Percentiles rank a stretch among this genome's conserved stretches.
phyloP scores from a whole-genome alignment of 345 rosid species.

The Syzygium grande region DNA sequence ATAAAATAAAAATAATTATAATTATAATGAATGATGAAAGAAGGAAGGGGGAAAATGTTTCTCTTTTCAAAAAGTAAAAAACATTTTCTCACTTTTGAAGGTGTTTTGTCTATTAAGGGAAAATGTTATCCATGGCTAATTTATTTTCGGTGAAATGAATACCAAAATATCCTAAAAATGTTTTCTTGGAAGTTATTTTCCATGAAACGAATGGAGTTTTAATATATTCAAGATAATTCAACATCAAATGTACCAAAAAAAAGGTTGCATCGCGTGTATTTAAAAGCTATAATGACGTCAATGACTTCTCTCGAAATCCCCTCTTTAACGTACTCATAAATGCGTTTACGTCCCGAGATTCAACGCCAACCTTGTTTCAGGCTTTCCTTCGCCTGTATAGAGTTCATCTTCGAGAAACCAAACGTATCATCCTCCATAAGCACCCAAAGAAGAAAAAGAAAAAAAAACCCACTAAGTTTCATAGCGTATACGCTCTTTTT shows the following conservation, averaged over 20 bases:
- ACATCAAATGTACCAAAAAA: not conserved
- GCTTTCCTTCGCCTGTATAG: not conserved
- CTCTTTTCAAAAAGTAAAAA: too few relatives aligned
- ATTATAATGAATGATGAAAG: too few relatives aligned
- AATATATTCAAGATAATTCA: not conserved
- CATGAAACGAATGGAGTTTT: too few relatives aligned
- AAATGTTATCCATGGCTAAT: too few relatives aligned
- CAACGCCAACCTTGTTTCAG: not conserved
- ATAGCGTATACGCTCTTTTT: not conserved
- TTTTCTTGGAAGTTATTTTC: too few relatives aligned
- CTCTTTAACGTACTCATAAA: not conserved
- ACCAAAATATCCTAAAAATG: too few relatives aligned
- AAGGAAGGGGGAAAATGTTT: too few relatives aligned
- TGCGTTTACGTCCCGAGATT: not conserved
- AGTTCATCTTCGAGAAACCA: not conserved
- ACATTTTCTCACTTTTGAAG: too few relatives aligned
- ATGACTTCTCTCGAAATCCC: not conserved
- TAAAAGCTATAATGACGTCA: not conserved
- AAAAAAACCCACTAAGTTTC: not conserved
- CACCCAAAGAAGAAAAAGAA: not conserved
- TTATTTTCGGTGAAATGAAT: too few relatives aligned
- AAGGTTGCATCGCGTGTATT: not conserved
- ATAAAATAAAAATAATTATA: too few relatives aligned
- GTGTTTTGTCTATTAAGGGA: too few relatives aligned
- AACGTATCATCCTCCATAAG: not conserved